A percentile compares a stretch with the other conserved stretches of the same genome.
phyloP scores from a whole-genome alignment of 2,329 filamentous ascomycete genomes.

The Moelleriella libera region DNA sequence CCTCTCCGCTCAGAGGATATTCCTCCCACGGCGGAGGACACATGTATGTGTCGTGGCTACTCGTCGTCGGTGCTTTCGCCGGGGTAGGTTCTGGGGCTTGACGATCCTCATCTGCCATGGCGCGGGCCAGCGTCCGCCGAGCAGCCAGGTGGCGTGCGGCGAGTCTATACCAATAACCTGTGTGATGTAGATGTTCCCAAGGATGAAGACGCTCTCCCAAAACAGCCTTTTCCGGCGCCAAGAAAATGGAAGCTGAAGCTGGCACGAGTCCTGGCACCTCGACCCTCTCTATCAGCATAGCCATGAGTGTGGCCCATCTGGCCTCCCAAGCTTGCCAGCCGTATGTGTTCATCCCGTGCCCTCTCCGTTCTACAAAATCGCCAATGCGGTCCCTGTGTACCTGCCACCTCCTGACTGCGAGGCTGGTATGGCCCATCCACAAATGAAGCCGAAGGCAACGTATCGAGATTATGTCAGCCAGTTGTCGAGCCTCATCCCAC shows the following conservation, averaged over 20 bases:
- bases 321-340: slow-evolving; percentile 92
- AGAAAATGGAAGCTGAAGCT: slow-evolving; percentile 28
- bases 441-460: slow-evolving; percentile 72
- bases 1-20: slow-evolving; percentile 33
- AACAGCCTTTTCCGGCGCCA: slow-evolving; percentile 43
- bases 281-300: slow-evolving; percentile 40
- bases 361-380: slow-evolving; percentile 68
- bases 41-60: slow-evolving; percentile 52
- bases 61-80: slow-evolving; percentile 26
- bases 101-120: slow-evolving; percentile 45
- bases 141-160: slow-evolving; percentile 42
- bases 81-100: slow-evolving; percentile 32
- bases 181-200: slow-evolving; percentile 51
- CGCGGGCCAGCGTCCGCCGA: slow-evolving; percentile 37
- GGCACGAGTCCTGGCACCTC: slow-evolving; percentile 35
- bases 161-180: slow-evolving; percentile 51
- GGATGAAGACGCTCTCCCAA: slow-evolving; percentile 44
- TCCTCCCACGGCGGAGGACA: slow-evolving; percentile 50
- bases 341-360: slow-evolving; percentile 77
- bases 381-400: slow-evolving; percentile 59
- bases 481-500: slow-evolving; percentile 83
- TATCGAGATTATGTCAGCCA: slow-evolving; percentile 71
- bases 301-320: slow-evolving; percentile 52
- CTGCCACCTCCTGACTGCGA: slow-evolving; percentile 69
- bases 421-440: slow-evolving; percentile 65